phyloP scores from a whole-genome alignment of 345 rosid species.

The Lenwebbia sp. region DNA sequence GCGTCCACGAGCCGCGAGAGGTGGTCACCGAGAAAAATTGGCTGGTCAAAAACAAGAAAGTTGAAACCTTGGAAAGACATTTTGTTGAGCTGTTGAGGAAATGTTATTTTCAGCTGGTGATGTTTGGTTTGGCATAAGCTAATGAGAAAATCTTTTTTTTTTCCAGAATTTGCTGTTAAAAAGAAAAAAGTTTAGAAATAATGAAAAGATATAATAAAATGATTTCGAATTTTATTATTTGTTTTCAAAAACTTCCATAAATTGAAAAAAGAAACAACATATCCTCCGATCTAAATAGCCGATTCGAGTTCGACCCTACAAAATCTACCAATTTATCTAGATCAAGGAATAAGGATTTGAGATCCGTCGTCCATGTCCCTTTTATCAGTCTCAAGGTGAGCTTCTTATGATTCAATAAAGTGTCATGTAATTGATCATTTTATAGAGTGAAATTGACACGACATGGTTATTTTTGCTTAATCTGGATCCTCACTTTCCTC shows the following conservation, averaged over 20 bases:
- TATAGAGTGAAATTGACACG: background rate
- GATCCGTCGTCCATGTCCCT: accelerated
- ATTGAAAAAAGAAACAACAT: background rate
- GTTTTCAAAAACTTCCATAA: background rate
- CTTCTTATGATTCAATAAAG: background rate
- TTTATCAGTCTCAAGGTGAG: background rate
- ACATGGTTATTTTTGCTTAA: accelerated
- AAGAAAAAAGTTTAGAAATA: background rate
- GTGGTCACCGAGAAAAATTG: background rate
- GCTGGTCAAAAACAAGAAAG: background rate
- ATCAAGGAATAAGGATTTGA: background rate
- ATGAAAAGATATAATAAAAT: background rate
- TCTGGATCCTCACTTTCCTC: background rate
- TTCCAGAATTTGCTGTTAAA: background rate
- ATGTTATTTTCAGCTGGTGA: background rate
- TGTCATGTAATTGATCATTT: background rate
- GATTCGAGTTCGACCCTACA: accelerated
- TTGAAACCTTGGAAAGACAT: background rate
- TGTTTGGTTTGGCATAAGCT: background rate
- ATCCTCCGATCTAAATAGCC: accelerated
- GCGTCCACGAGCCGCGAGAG: background rate
- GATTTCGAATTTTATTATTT: background rate
- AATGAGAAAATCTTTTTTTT: background rate
- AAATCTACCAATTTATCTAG: background rate
- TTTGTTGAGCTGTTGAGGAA: background rate